Percentiles rank a stretch among this genome's conserved stretches.
Conservation (phyloP, 768 basidiomycete species). For the Chlorophyllum brunneum region DNA sequence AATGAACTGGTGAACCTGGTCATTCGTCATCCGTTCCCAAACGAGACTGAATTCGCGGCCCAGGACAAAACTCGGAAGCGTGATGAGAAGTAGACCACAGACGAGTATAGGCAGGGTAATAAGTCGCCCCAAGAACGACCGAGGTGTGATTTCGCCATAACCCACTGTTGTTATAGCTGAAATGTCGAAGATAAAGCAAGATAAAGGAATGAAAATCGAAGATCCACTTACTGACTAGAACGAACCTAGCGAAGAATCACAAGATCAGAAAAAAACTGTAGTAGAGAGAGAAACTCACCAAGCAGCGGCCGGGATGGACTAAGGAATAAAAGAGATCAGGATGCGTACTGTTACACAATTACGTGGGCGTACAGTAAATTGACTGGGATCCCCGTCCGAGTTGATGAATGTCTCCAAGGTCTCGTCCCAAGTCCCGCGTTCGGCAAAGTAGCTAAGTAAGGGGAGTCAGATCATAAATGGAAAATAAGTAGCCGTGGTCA, state of each 20-base stretch:
- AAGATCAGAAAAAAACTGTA: background rate
- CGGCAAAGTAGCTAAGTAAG: conserved; percentile 71
- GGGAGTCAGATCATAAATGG: background rate
- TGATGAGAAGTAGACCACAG: conserved; percentile 85
- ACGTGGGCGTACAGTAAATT: conserved; percentile 57
- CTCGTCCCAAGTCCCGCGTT: conserved; percentile 88
- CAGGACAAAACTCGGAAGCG: conserved; percentile 87
- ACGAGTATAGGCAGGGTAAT: conserved; percentile 83
- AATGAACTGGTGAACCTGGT: conserved; percentile 37
- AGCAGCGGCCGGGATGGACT: conserved; percentile 39
- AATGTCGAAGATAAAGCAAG: conserved; percentile 1
- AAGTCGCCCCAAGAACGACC: conserved; percentile 82
- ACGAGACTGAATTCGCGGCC: conserved; percentile 89
- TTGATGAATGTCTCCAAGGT: conserved; percentile 78
- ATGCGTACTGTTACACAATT: conserved; percentile 31
- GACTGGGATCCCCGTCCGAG: conserved; percentile 77
- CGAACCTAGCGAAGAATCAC: conserved; percentile 46
- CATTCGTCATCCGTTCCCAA: conserved; percentile 75
- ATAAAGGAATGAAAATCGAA: background rate
- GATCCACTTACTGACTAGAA: conserved; percentile 65
- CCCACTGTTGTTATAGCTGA: conserved; percentile 85
- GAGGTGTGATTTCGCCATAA: conserved; percentile 89
- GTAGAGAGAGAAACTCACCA: conserved; percentile 43
- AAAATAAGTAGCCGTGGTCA: conserved; percentile 29
- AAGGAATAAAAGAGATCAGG: background rate